These are phyloP conservation scores for Purpureocillium takamizusanense DNA, from an alignment of 2,329 filamentous ascomycete genomes.

Conservation along the genomic window DNA sequence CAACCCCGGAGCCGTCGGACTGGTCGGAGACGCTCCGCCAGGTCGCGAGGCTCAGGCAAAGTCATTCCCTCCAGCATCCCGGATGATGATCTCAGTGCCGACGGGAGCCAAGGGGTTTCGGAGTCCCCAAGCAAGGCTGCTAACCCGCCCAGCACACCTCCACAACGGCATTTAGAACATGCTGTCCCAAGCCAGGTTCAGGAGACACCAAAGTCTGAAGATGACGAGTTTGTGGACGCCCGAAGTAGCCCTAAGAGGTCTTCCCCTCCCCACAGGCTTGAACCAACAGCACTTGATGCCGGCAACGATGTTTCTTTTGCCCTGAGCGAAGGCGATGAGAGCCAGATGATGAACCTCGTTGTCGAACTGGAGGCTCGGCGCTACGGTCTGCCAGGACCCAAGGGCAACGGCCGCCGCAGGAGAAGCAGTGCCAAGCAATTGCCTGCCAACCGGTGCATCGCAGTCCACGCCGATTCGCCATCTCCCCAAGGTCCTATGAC, in stretches of 20 bases:
- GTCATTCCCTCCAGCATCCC: conserved; percentile 19
- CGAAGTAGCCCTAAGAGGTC: conserved; percentile 30
- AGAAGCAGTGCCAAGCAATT: conserved; percentile 5
- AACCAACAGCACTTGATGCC: not conserved
- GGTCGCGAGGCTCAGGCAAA: not conserved
- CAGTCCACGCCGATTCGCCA: conserved; percentile 12
- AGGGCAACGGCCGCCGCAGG: conserved; percentile 8
- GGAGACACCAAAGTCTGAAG: conserved; percentile 32
- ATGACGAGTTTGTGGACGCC: conserved; percentile 42
- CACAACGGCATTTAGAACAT: conserved; percentile 6
- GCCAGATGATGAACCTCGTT: conserved; percentile 36
- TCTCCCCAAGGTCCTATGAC: conserved; percentile 9
- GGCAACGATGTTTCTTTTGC: conserved; percentile 25
- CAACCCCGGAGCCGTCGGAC: no score
- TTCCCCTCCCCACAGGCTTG: not conserved
- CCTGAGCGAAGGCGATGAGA: conserved; percentile 36
- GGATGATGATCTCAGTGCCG: conserved; percentile 11
- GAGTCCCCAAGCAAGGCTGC: not conserved
- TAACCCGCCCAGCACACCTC: conserved; percentile 9
- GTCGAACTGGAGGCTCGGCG: conserved; percentile 38
- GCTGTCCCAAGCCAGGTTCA: conserved; percentile 8
- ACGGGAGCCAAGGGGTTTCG: not conserved
- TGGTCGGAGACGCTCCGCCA: not conserved
- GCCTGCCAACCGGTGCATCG: conserved; percentile 10
- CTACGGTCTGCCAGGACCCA: conserved; percentile 13